phyloP scores from a whole-genome alignment of 768 basidiomycete genomes.

The Boletellus emodensis region DNA sequence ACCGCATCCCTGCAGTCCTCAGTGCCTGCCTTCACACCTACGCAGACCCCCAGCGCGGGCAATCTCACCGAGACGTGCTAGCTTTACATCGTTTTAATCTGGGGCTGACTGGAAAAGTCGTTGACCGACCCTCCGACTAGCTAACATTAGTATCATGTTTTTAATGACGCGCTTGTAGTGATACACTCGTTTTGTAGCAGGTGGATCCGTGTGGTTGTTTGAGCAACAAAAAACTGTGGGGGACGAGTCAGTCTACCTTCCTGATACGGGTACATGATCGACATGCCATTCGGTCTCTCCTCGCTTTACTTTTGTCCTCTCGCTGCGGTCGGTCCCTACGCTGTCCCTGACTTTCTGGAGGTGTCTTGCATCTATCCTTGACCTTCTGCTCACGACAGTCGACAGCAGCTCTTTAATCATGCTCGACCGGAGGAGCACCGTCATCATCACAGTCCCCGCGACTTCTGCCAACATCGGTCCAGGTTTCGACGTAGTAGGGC shows the following conservation, averaged over 20 bases:
- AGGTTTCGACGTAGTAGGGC: constrained; percentile 98
- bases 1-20: constrained; percentile 1
- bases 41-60: background rate
- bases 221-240: no score
- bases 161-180: constrained; percentile 8
- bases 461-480: constrained; percentile 99
- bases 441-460: constrained; percentile 87
- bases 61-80: constrained; percentile 2
- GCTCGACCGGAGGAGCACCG: constrained; percentile 24
- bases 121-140: constrained; percentile 12
- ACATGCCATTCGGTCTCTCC: background rate
- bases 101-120: background rate
- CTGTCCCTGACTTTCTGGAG: background rate
- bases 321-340: background rate
- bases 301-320: background rate
- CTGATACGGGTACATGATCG: constrained; percentile 14
- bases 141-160: no score
- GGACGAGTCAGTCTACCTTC: background rate
- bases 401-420: constrained; percentile 17
- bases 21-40: background rate
- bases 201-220: no score
- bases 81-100: background rate
- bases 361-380: no score
- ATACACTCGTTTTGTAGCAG: background rate
- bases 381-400: background rate